A percentile compares a stretch with the other conserved stretches of the same genome.
phyloP scores from a whole-genome alignment of 139 green algal genomes.

The Trebouxia sp. region DNA sequence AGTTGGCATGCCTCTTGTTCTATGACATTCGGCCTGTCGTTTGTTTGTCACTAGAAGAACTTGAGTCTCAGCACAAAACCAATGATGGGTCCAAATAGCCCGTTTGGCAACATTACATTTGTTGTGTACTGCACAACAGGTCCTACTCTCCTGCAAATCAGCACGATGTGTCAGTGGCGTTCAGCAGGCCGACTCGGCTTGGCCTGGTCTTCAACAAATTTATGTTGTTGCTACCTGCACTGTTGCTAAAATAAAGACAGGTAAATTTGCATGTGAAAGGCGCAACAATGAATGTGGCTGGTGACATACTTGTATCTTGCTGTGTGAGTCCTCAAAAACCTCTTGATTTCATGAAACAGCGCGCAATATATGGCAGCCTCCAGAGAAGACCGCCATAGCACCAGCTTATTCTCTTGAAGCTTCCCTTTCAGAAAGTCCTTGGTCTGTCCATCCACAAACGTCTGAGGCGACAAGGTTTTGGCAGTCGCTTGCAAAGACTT shows the following conservation, averaged over 20 bases:
- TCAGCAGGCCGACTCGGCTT: no score
- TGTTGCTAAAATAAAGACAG: no score
- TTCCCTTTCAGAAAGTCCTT: background rate
- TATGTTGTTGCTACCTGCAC: background rate
- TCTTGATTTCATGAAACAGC: slow-evolving; percentile 3
- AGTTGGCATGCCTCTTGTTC: no score
- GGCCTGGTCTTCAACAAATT: background rate
- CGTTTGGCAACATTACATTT: slow-evolving; percentile 16
- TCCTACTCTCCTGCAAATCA: background rate
- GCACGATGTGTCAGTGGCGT: background rate
- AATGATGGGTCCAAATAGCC: slow-evolving; percentile 17
- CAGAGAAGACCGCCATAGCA: slow-evolving; percentile 1
- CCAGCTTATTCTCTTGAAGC: background rate
- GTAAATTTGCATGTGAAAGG: no score
- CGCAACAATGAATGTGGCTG: no score
- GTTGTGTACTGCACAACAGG: background rate
- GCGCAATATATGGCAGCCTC: slow-evolving; percentile 16
- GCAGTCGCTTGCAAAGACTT: background rate
- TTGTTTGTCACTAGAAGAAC: background rate
- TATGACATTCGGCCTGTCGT: no score
- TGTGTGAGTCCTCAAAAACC: background rate
- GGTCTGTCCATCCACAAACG: slow-evolving; percentile 11
- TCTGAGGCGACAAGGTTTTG: background rate
- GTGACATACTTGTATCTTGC: background rate
- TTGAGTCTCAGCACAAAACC: background rate